Base-by-base conservation (phyloP, 2,329 filamentous ascomycete species). In the Xylariomycetidae sp. region DNA sequence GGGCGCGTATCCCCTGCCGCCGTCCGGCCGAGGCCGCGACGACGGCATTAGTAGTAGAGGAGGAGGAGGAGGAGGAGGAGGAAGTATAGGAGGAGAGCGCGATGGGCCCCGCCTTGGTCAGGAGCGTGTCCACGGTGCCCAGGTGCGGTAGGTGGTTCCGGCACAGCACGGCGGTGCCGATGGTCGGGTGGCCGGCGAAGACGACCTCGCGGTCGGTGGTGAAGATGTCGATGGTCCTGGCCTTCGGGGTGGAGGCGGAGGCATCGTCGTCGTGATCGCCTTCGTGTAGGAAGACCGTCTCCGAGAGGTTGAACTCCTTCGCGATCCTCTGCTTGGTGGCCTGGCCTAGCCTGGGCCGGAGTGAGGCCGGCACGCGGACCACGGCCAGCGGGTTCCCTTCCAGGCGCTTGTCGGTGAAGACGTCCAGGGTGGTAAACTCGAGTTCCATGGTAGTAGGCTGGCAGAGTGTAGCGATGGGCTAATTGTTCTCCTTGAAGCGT, bases 101-200 rank as follows among this genome's bases (percentile, higher is more conserved):
- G n/a, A 81, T 77, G 12, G 67, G 65, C 4, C 78, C 78, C 8
- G 76, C 72, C 41, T 74, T 77, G 23, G 74, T 76, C 30, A 70
- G 48, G 16, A 82, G 57, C 7, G 63, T 68, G 27, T 58, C 45
- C 31, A 73, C 55, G 17, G 12, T n/a, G 18, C 16, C 28, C 18
- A 5, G 28, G 10, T 5, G 58, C 33, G 47, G 50, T 16, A 52
- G 25, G 35, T 57, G 45, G 18, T 51, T 34, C 17, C 67, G 59
- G 8, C 73, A 62, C 35, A 69, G 67, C 45, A 70, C 65, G 27
- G 74, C 69, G 5, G 70, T 62, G 34, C 78, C 78, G 39, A 82
- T 69, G 36, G 75, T 75, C 1, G 78, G 77, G 57, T 82, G 77
- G 6, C 77, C 77, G 3, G 77, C 76, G 42, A 81, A 81, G 16